These are phyloP conservation scores for Penicillium roqueforti DNA, from an alignment of 495 filamentous ascomycete species.

Conservation along the genomic window DNA sequence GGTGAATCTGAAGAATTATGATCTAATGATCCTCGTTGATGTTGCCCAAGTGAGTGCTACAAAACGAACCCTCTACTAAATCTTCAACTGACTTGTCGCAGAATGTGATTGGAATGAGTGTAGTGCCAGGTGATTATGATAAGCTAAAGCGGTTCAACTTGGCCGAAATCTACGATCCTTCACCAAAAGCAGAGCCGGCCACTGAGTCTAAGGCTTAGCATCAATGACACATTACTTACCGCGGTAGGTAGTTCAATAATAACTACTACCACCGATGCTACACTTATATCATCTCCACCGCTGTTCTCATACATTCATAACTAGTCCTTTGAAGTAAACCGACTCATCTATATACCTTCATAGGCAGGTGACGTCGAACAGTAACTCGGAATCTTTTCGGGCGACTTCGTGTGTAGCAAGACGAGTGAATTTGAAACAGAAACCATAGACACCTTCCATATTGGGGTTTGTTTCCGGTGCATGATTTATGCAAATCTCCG, in stretches of 20 bases:
- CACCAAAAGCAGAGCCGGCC: conserved; percentile 22
- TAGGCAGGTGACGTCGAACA: neutral
- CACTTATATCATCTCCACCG: too few relatives aligned
- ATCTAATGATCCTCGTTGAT: conserved; percentile 82
- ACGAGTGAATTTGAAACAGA: neutral
- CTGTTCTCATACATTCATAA: neutral
- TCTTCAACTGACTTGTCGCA: conserved; percentile 28
- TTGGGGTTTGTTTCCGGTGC: neutral
- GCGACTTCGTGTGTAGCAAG: neutral
- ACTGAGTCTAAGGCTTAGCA: conserved; percentile 5
- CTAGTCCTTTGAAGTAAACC: neutral
- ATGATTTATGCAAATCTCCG: neutral
- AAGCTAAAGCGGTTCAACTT: conserved; percentile 68
- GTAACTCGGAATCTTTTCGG: neutral
- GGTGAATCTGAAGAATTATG: conserved; percentile 77
- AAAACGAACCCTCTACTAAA: neutral
- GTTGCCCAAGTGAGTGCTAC: conserved; percentile 69
- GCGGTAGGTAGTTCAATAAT: too few relatives aligned
- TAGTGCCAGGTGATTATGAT: conserved; percentile 66
- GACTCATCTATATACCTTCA: neutral
- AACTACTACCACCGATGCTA: too few relatives aligned
- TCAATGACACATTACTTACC: neutral
- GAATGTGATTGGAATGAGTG: conserved; percentile 77
- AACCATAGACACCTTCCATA: neutral
- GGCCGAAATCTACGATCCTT: conserved; percentile 57